These are phyloP conservation scores for Globisporangium takayamanum DNA, from an alignment of 352 stramenopile genomes.

Conservation along the genomic window DNA sequence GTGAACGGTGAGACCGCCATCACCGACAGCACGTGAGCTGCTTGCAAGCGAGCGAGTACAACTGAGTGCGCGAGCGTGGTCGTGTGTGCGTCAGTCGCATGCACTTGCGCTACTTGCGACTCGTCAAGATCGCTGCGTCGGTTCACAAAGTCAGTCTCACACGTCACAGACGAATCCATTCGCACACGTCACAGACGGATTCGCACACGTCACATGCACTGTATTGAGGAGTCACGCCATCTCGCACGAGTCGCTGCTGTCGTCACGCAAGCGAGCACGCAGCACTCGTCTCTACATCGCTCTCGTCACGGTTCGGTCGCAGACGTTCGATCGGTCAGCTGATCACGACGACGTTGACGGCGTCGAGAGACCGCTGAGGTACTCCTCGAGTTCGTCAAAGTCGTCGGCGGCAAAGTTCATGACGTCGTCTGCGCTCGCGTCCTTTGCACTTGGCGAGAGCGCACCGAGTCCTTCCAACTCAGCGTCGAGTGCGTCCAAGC, in stretches of 20 bases:
- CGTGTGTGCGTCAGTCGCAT: no score
- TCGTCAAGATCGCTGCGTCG: background rate
- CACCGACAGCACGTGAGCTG: background rate
- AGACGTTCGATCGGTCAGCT: background rate
- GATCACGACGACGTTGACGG: constrained; percentile 19
- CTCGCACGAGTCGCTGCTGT: no score
- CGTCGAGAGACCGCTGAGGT: constrained; percentile 70
- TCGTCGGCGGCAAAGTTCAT: constrained; percentile 85
- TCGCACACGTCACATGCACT: no score
- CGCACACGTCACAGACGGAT: no score
- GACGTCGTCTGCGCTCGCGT: constrained; percentile 43
- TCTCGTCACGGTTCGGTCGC: background rate
- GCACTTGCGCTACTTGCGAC: background rate
- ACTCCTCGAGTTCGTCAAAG: constrained; percentile 87
- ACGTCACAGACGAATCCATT: no score
- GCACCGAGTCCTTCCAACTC: constrained; percentile 62
- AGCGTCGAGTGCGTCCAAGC: constrained; percentile 65
- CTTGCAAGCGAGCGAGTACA: no score
- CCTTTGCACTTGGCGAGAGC: constrained; percentile 38
- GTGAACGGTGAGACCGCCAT: constrained; percentile 21
- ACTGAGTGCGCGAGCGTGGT: no score
- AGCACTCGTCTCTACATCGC: background rate
- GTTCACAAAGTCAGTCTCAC: no score
- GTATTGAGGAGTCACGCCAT: no score
- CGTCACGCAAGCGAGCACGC: no score